Base-by-base conservation (phyloP, 441 rosid genomes). In the Gossypium davidsonii region DNA sequence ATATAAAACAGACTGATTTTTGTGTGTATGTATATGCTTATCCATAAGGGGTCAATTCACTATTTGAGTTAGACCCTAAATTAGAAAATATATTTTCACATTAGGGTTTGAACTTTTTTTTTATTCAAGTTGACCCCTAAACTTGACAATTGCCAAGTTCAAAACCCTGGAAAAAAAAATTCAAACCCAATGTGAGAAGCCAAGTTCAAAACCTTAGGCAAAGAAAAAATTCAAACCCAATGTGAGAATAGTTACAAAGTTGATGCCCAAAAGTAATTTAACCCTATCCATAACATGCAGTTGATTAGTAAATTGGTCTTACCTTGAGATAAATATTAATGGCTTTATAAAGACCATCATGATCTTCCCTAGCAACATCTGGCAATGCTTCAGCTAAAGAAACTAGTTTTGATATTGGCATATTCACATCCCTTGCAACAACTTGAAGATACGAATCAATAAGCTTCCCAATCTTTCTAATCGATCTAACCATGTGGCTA, bases 311-410 rank as follows among this genome's bases (percentile, higher is more conserved):
- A 15, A 71, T 28, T 66, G 67, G 44, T 56, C 37, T 71, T 83
- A 90, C 97, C 97, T 93, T 90, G 72, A 96, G 94, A 83, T 84
- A 93, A 70, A 79, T 89, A 83, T 90, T 90, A 80, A 96, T 89
- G 23, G 94, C 96, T 82, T 86, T 89, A 88, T 93, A 96, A 67
- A 96, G 93, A 59, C 85, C 89, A 77, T 96, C 96, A 65, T 96
- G 97, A 75, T 84, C 81, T 71, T 82, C 79, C 64, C 97, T 79
- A 42, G 91, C 91, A 78, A 78, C 61, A 58, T 86, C 90, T 0
- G 98, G 97, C 79, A 96, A 78, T 31, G 88, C 75, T 81, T 93
- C 97, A 0, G 96, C 97, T 25, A 96, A 80, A 69, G 89, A 81
- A 20, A 83, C 82, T 11, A 93, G 69, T 74, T 84, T 87, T 3